phyloP scores from a whole-genome alignment of 2,329 filamentous ascomycete species.

The Zymoseptoria tritici region DNA sequence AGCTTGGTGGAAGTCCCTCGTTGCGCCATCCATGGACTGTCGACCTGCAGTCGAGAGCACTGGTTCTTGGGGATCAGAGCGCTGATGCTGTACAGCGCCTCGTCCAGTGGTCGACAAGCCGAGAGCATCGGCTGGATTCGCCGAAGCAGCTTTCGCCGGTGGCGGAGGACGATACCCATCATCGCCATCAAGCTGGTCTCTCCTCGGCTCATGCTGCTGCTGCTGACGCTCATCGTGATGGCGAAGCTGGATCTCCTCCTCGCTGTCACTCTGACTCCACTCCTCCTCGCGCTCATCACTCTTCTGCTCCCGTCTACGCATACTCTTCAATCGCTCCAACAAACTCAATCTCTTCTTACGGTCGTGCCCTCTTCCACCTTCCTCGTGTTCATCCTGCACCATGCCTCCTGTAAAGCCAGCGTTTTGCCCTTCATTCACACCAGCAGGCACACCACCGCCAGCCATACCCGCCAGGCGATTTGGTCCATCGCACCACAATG shows the following conservation, averaged over 20 bases:
- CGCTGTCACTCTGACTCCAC: constrained; percentile 11
- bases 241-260: background rate
- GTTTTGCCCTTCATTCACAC: background rate
- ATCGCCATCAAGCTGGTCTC: constrained; percentile 6
- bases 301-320: constrained; percentile 10
- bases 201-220: constrained; percentile 2
- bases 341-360: constrained; percentile 9
- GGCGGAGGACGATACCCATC: background rate
- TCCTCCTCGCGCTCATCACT: constrained; percentile 13
- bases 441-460: background rate
- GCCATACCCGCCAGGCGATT: background rate
- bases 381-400: constrained; percentile 17
- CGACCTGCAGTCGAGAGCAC: background rate
- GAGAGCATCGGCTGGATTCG: constrained; percentile 11
- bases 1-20: background rate
- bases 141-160: constrained; percentile 8
- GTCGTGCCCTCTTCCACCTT: constrained; percentile 8
- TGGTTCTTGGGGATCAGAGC: background rate
- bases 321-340: constrained; percentile 15
- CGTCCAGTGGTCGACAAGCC: constrained; percentile 13
- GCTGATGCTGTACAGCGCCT: background rate
- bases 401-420: constrained; percentile 18
- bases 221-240: background rate
- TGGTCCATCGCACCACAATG: constrained; percentile 45
- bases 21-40: background rate